Conservation (phyloP, 768 basidiomycete genomes). For the Auricularia sp. region DNA sequence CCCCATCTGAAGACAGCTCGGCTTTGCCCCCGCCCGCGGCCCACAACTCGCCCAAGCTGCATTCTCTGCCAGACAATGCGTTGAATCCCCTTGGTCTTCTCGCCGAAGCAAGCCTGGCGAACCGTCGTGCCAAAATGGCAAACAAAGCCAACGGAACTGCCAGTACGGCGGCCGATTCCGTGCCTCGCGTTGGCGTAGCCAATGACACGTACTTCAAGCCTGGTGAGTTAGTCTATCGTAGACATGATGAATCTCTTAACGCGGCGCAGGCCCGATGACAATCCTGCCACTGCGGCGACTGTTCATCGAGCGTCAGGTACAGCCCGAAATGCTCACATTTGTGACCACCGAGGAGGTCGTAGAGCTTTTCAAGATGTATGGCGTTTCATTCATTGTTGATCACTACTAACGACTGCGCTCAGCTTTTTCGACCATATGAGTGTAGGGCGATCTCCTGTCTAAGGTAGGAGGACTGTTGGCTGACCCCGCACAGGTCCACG, state of each 20-base stretch:
- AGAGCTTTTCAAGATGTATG: constrained; percentile 78
- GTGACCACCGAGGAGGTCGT: constrained; percentile 84
- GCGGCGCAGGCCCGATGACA: constrained; percentile 68
- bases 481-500: constrained; percentile 48
- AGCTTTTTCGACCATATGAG: constrained; percentile 73
- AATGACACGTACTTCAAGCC: constrained; percentile 89
- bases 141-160: constrained; percentile 10
- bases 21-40: constrained; percentile 13
- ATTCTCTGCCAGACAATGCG: constrained; percentile 84
- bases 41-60: constrained; percentile 66
- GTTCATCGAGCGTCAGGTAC: constrained; percentile 80
- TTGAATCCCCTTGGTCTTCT: constrained; percentile 88
- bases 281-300: constrained; percentile 73
- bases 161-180: constrained; percentile 23
- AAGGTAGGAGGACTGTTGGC: neutral
- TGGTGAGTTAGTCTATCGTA: constrained; percentile 33
- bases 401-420: constrained; percentile 3
- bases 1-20: constrained; percentile 37
- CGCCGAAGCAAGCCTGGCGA: constrained; percentile 80
- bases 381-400: constrained; percentile 22
- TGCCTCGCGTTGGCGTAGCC: constrained; percentile 56
- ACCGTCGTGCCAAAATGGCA: constrained; percentile 48
- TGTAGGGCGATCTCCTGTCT: constrained; percentile 30
- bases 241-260: neutral
- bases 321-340: constrained; percentile 90